phyloP scores from a whole-genome alignment of 345 rosid genomes.

The Salix brachista region DNA sequence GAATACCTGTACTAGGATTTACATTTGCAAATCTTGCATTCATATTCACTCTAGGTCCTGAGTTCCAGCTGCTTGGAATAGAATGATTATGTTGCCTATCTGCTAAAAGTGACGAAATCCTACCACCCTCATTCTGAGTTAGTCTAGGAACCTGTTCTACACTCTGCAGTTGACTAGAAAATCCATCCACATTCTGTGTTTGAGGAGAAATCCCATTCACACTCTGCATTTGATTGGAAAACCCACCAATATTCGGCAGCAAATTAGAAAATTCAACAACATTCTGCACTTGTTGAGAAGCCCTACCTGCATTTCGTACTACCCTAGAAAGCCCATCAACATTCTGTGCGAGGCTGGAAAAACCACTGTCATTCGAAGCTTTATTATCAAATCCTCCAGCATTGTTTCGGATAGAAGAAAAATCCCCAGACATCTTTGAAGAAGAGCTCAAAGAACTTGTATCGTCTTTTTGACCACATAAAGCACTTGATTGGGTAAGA shows the following conservation, averaged over 20 bases:
- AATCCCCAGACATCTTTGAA: slow-evolving; percentile 1
- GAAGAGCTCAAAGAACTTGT: not conserved
- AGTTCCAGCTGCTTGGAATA: slow-evolving; percentile 1
- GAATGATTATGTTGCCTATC: slow-evolving; percentile 1
- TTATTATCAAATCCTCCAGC: slow-evolving; percentile 4
- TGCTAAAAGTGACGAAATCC: not conserved
- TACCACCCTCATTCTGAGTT: not conserved
- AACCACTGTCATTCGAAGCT: not conserved
- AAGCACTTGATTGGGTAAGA: slow-evolving; percentile 13
- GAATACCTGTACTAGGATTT: slow-evolving; percentile 8
- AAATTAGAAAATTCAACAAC: not conserved
- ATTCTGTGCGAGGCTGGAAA: not conserved
- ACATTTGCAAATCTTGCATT: slow-evolving; percentile 5
- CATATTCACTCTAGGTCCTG: not conserved
- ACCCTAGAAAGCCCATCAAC: not conserved
- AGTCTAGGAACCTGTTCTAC: slow-evolving; percentile 3
- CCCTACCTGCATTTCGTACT: not conserved
- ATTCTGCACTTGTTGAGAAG: slow-evolving; percentile 2
- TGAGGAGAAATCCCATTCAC: not conserved
- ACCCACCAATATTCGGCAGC: not conserved
- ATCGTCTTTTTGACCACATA: slow-evolving; percentile 3
- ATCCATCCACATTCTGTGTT: not conserved
- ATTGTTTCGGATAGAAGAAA: slow-evolving; percentile 12
- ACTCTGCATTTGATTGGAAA: not conserved
- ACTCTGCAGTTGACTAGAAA: not conserved